Base-by-base conservation (phyloP, 2,329 filamentous ascomycete genomes). In the Colletotrichum eremochloae region DNA sequence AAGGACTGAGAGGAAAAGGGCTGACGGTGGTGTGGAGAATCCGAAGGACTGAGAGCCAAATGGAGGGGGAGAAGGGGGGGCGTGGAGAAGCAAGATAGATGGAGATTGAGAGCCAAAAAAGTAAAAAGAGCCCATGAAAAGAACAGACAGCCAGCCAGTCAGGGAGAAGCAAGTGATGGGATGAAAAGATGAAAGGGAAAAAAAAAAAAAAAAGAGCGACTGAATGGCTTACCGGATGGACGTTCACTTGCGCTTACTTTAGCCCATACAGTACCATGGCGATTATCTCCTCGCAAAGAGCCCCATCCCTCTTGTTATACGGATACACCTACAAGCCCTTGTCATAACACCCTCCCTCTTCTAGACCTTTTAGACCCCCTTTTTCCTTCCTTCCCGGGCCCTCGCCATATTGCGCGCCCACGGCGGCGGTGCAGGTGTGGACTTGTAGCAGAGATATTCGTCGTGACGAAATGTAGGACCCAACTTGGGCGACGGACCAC, bases 21-120 rank as follows among this genome's bases (percentile, higher is more conserved):
- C 44, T 67, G 67, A 71, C 61, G 71, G 71, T 71, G 71, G 71
- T 71, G 71, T 73, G 71, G 71, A 20, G 61, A 71, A 68, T 72
- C 60, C 67, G 68, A 63, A 56, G 66, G 71, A 73, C 71, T 71
- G 61, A 73, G 71, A 73, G 63, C 56, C 38, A 48, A 55, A 55
- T 11, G 24, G 5, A 29, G 8, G 24, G 44, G 44, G 44, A 15
- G 42, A 15, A 15, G 42, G 56, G 40, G 50, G 66, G 29, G 33
- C 11, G 56, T 48, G 46, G 58, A 44, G 29, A 66, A 53, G 58
- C 24, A 38, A 55, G 44, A 36, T 52, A 60, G 29, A 52, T 50
- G 55, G 12, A 48, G 56, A 56, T 46, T 63, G 46, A 60, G 53
- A 55, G 64, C 50, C 9, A 56, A 64, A 60, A 55, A 48, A 9